These are phyloP conservation scores for Pseudogymnoascus sp. DNA, from an alignment of 2,329 filamentous ascomycete species.

Conservation along the genomic window DNA sequence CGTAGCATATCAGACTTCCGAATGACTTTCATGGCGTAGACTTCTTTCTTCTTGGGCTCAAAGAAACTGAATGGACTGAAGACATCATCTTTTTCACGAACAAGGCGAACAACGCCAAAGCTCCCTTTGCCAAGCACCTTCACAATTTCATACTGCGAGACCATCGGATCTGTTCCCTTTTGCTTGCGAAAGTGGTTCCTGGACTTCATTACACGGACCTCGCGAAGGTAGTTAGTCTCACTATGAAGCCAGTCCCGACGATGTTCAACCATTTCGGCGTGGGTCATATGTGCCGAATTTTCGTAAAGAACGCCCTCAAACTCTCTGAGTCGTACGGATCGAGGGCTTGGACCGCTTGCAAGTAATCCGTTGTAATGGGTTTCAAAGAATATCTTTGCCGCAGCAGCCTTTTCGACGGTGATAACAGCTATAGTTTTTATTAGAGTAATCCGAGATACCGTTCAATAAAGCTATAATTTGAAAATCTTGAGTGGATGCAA, in stretches of 20 bases:
- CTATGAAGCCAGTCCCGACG: slow-evolving; percentile 52
- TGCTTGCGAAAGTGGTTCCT: slow-evolving; percentile 34
- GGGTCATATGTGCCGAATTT: slow-evolving; percentile 34
- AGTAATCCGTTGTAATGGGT: slow-evolving; percentile 70
- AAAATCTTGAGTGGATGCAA: not conserved
- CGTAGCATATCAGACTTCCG: slow-evolving; percentile 87
- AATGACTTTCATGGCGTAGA: slow-evolving; percentile 97
- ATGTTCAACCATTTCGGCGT: slow-evolving; percentile 44
- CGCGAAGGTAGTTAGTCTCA: slow-evolving; percentile 68
- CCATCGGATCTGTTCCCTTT: slow-evolving; percentile 37
- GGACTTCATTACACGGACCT: slow-evolving; percentile 60
- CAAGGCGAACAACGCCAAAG: slow-evolving; percentile 84
- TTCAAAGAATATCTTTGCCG: slow-evolving; percentile 80
- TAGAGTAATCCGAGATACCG: not conserved
- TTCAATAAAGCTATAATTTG: not conserved
- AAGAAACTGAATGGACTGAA: slow-evolving; percentile 16
- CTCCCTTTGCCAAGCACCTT: slow-evolving; percentile 86
- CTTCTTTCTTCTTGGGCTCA: slow-evolving; percentile 38
- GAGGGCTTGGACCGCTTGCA: slow-evolving; percentile 42
- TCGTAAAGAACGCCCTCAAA: slow-evolving; percentile 56
- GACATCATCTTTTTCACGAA: slow-evolving; percentile 51
- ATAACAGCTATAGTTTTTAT: slow-evolving; percentile 20
- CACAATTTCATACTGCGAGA: slow-evolving; percentile 67
- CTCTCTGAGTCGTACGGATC: slow-evolving; percentile 50
- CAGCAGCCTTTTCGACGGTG: slow-evolving; percentile 70